phyloP scores from a whole-genome alignment of 305 asterid genomes.

The Fraxinus nigra region DNA sequence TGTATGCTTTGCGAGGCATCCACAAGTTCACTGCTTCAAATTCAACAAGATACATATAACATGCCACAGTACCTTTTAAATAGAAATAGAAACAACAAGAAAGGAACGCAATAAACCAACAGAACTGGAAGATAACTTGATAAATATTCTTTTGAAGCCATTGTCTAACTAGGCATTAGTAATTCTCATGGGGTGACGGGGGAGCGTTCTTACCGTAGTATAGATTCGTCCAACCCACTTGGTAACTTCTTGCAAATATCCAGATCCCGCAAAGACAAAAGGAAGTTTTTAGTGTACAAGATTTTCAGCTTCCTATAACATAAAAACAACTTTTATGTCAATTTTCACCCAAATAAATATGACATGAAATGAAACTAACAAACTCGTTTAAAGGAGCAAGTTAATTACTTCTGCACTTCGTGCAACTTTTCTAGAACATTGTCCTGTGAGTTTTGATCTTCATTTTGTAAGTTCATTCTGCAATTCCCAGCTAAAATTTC shows the following conservation, averaged over 20 bases:
- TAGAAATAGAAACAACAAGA: constrained; percentile 9
- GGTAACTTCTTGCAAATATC: constrained; percentile 85
- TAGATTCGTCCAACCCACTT: constrained; percentile 50
- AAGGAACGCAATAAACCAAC: constrained; percentile 15
- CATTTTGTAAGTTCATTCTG: constrained; percentile 45
- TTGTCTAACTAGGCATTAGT: not conserved
- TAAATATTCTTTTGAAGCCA: not conserved
- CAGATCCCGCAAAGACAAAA: constrained; percentile 61
- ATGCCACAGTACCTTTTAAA: constrained; percentile 11
- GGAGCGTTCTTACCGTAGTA: constrained; percentile 46
- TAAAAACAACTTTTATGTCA: constrained; percentile 25
- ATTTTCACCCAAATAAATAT: not conserved
- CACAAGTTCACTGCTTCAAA: constrained; percentile 36
- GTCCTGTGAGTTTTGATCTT: constrained; percentile 28
- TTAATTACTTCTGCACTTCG: constrained; percentile 28
- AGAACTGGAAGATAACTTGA: not conserved
- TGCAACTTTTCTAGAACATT: constrained; percentile 13
- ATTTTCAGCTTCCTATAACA: constrained; percentile 61
- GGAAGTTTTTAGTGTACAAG: constrained; percentile 63
- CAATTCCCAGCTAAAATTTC: constrained; percentile 1
- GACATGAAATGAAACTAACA: not conserved
- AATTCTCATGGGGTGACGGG: not conserved
- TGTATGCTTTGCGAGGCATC: constrained; percentile 31
- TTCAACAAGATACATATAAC: constrained; percentile 10
- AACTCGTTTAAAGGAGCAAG: constrained; percentile 1